Base-by-base conservation (phyloP, 73 alveolate genomes). In the Blepharisma japonicum region DNA sequence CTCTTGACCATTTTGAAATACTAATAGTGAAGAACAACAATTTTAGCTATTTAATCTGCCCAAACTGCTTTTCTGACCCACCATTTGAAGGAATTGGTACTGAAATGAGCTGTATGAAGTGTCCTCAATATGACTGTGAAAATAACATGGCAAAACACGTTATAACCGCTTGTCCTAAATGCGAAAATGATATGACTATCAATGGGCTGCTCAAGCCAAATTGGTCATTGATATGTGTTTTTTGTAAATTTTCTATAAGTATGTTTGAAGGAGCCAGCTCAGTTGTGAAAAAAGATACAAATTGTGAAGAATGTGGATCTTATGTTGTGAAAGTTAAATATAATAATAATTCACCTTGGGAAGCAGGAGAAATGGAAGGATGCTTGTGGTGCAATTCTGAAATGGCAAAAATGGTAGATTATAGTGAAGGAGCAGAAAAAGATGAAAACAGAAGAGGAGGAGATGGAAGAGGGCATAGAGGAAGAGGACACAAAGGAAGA, bases 1-100 rank as follows among this genome's bases (percentile, higher is more conserved):
- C 91, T 9, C 55, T 79, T 48, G 91, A 84, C 50, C 68, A 80
- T 71, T 84, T 84, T 56, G 91, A 84, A 83, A 68, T 80, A 9
- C 55, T 82, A 21, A 23, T 68, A 45, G 14, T 6, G 6, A 48
- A 72, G n/a, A 54, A 45, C 7, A 68, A 50, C 20, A 2, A 49
- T 7, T 46, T 23, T 20, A 77, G 84, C 70, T 55, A 55, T 71
- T 83, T 84, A 18, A 45, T 84, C 21, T 84, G 91, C 27, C 91
- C 91, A 9, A 68, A 54, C 81, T 84, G 91, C 82, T 84, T 70
- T 47, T 74, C 72, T 39, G 83, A 77, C 21, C 90, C 90, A 8
- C 90, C 90, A 4, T 83, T 78, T n/a, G 90, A 80, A 39, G 89
- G 39, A 38, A 21, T 21, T 8, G 14, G 39, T 0, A n/a, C 42